phyloP scores from a whole-genome alignment of 106 monocot genomes.

The Dendrobium catenatum region DNA sequence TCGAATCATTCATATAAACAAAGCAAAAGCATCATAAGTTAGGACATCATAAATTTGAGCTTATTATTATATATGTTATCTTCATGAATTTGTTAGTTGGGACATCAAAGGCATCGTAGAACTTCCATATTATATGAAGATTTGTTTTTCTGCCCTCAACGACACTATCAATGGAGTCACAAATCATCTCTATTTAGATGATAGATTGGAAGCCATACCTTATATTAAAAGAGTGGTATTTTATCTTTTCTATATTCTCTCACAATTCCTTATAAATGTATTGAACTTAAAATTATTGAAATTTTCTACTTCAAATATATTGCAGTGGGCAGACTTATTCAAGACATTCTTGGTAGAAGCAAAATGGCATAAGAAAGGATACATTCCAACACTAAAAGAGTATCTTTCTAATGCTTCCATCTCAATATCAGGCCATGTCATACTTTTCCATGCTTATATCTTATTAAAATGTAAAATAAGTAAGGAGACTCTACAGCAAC shows the following conservation, averaged over 20 bases:
- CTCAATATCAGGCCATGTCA: conserved; percentile 15
- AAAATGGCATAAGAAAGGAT: conserved; percentile 27
- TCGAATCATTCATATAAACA: too few species aligned
- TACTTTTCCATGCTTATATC: conserved; percentile 18
- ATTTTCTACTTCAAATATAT: not conserved
- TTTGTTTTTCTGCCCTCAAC: conserved; percentile 15
- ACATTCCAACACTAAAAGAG: conserved; percentile 26
- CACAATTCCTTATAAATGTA: not conserved
- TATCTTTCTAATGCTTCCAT: conserved; percentile 36
- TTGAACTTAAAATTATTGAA: not conserved
- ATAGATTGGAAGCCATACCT: conserved; percentile 19
- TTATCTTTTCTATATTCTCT: not conserved
- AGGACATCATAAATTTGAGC: not conserved
- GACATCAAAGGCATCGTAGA: conserved; percentile 21
- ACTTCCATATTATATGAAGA: conserved; percentile 43
- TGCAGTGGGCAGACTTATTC: conserved; percentile 43
- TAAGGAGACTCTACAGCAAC: conserved; percentile 9
- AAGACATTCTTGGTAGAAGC: conserved; percentile 38
- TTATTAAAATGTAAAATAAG: conserved; percentile 3
- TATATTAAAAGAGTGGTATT: conserved; percentile 29
- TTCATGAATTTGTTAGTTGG: conserved; percentile 22
- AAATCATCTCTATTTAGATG: conserved; percentile 3
- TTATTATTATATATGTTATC: not conserved
- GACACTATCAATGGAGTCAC: conserved; percentile 25
- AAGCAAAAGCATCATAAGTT: too few species aligned